Base-by-base conservation (phyloP, 2,329 filamentous ascomycete species). In the Cordyceps cateniannulata region DNA sequence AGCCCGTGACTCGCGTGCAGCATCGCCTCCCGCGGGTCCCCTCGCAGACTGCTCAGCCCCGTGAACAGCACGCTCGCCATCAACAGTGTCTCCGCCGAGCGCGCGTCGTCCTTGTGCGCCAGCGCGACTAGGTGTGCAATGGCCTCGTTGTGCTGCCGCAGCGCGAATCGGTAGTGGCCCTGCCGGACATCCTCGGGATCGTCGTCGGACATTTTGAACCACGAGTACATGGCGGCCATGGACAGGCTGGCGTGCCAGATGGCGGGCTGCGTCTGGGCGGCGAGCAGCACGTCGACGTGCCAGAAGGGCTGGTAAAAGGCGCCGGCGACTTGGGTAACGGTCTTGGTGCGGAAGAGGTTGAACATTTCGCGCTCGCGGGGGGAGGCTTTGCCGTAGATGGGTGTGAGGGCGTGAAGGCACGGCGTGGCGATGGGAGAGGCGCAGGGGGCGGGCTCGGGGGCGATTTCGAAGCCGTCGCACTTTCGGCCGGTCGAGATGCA, bases 401-500 rank as follows among this genome's bases (percentile, higher is more conserved):
- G 55, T 2, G 55, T 50, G 24, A 59, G 55, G 3, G 47, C 45
- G 25, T 59, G 55, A 3, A 59, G 47, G 35, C 55, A 44, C 22
- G 38, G 55, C 24, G 55, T 32, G 38, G 47, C 22, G 35, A 50
- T n/a, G 45, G 45, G 55, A 4, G 54, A 20, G 44, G 20, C 16
- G 44, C 27, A 35, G 3, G 3, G 27, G 16, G 25, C 47, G 10
- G 55, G 47, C 35, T 50, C 55, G 22, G 45, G 55, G 22, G 55
- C 45, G 20, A 51, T 59, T n/a, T 59, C 55, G 25, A 59, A 69
- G 16, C 67, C 67, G 25, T 50, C 63, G 50, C 67, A 69, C 25
- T 49, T 51, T 29, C 66, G 60, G 45, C 65, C 65, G 5, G 64
- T 66, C 12, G 60, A 63, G 14, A 48, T 57, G 54, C 69, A 71